A percentile compares a stretch with the other conserved stretches of the same genome.
Conservation (phyloP, 129 eudicot species). For the Flaveria ramosissima region DNA sequence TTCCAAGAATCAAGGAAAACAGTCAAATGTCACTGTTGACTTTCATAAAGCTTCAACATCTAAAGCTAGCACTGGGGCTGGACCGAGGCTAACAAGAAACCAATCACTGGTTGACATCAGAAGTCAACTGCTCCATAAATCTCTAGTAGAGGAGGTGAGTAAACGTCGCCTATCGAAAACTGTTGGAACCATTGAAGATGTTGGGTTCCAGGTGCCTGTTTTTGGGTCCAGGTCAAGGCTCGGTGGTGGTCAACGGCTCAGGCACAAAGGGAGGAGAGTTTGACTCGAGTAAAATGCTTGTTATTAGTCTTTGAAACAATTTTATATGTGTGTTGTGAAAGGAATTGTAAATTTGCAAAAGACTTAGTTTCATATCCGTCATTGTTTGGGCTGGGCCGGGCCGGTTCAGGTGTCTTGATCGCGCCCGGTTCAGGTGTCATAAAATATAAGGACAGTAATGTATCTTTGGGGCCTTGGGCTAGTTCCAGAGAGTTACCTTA, state of each 20-base stretch:
- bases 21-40: slow-evolving; percentile 20
- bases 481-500: slow-evolving; percentile 26
- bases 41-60: slow-evolving; percentile 40
- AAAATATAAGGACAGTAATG: background rate
- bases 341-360: slow-evolving; percentile 9
- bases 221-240: slow-evolving; percentile 44
- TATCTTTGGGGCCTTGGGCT: slow-evolving; percentile 8
- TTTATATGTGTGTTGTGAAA: slow-evolving; percentile 9
- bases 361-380: background rate
- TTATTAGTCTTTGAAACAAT: slow-evolving; percentile 10
- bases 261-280: slow-evolving; percentile 43
- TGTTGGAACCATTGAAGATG: slow-evolving; percentile 66
- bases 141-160: slow-evolving; percentile 68
- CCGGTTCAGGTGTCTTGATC: background rate
- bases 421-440: too few species aligned
- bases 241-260: slow-evolving; percentile 36
- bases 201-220: slow-evolving; percentile 69
- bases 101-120: slow-evolving; percentile 73
- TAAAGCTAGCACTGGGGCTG: slow-evolving; percentile 29
- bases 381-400: background rate
- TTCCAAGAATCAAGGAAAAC: slow-evolving; percentile 30
- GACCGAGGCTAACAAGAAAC: slow-evolving; percentile 55
- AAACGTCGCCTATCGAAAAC: slow-evolving; percentile 70
- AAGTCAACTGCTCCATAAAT: slow-evolving; percentile 76
- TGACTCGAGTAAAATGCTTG: slow-evolving; percentile 15